phyloP scores from a whole-genome alignment of 257 asterid species.

The Solanum sparsipilum region DNA sequence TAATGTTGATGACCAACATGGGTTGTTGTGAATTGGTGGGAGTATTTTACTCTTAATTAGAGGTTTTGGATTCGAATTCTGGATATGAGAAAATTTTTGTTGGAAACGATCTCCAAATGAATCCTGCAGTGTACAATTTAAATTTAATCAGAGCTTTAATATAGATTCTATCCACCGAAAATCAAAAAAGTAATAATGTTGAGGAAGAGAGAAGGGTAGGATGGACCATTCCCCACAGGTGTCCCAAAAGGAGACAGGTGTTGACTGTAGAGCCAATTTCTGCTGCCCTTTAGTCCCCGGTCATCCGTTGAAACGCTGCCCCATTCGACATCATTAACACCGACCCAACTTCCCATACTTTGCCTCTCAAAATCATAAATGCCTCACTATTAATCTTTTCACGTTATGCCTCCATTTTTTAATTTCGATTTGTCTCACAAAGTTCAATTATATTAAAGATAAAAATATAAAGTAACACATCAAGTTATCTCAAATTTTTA shows the following conservation, averaged over 20 bases:
- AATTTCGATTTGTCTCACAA: too few species aligned
- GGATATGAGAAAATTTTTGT: too few species aligned
- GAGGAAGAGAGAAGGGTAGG: background rate
- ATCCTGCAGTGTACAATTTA: accelerated
- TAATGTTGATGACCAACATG: too few species aligned
- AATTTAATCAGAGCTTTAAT: too few species aligned
- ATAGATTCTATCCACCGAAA: accelerated
- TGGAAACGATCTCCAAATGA: accelerated
- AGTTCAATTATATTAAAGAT: too few species aligned
- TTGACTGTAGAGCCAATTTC: background rate
- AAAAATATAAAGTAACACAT: too few species aligned
- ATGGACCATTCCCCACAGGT: background rate
- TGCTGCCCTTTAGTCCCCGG: constrained; percentile 6
- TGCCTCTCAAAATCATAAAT: background rate
- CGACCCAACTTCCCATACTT: background rate
- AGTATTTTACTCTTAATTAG: too few species aligned
- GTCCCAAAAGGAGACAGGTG: background rate
- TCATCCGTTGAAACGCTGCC: background rate
- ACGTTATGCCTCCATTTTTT: background rate
- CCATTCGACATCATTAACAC: background rate
- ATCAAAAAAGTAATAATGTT: background rate
- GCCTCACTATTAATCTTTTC: background rate
- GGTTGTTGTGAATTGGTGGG: accelerated
- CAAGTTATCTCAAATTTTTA: too few species aligned
- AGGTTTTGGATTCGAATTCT: accelerated